These are phyloP conservation scores for Ceratocystis papillata DNA, from an alignment of 2,329 filamentous ascomycete species.

Conservation along the genomic window DNA sequence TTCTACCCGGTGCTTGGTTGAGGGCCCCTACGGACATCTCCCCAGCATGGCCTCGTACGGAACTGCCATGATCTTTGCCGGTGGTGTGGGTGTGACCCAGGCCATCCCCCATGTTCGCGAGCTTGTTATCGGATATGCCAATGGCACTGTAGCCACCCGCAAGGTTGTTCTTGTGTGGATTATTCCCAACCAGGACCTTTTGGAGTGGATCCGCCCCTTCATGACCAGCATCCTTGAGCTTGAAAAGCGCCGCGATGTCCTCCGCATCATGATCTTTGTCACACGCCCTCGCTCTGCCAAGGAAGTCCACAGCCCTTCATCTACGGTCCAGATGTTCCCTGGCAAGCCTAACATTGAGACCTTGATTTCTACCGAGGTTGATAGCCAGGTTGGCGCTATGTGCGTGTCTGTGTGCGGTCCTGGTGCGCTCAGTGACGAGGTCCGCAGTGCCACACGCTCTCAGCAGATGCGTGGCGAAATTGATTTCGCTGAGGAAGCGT, in stretches of 20 bases:
- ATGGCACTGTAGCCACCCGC: conserved; percentile 58
- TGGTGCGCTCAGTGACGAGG: conserved; percentile 63
- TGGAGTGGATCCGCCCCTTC: conserved; percentile 75
- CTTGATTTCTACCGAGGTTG: conserved; percentile 61
- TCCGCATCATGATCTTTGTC: conserved; percentile 69
- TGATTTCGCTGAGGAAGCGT: conserved; percentile 71
- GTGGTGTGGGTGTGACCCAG: conserved; percentile 71
- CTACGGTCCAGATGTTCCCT: conserved; percentile 76
- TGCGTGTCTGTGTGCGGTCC: conserved; percentile 66
- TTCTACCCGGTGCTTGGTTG: conserved; percentile 54
- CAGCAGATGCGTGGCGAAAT: conserved; percentile 55
- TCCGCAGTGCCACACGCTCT: conserved; percentile 54
- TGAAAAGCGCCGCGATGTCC: conserved; percentile 60
- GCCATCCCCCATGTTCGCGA: conserved; percentile 65
- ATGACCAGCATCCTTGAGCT: conserved; percentile 71
- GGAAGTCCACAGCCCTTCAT: conserved; percentile 67
- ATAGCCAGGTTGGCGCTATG: conserved; percentile 62
- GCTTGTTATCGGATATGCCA: conserved; percentile 56
- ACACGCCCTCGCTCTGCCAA: conserved; percentile 63
- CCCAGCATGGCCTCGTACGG: conserved; percentile 65
- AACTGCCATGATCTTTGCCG: conserved; percentile 67
- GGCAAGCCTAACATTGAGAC: conserved; percentile 65
- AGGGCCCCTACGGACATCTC: conserved; percentile 67
- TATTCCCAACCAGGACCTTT: conserved; percentile 66
- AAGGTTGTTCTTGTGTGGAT: conserved; percentile 68